Evolutionary conservation across 768 basidiomycete genomes (phyloP).

Genomic region (Termitomyces titanicus): DNA sequence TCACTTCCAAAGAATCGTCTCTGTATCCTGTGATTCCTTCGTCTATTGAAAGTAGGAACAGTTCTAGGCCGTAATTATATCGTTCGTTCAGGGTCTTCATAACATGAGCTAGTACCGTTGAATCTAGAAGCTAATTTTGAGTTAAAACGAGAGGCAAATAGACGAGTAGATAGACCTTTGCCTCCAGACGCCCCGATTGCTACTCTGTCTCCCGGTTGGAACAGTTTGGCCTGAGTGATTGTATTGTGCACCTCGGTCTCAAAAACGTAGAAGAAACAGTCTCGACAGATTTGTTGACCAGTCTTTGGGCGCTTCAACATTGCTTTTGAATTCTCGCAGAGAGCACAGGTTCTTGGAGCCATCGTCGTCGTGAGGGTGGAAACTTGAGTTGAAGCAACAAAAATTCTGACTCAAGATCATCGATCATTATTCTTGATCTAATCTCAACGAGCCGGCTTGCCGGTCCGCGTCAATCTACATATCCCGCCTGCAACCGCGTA

Average conservation of each 20-base stretch:
- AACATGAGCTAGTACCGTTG: slow-evolving; percentile 95
- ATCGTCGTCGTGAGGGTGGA: neutral
- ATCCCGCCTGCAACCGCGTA: no score
- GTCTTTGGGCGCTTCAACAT: slow-evolving; percentile 96
- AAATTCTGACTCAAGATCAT: neutral
- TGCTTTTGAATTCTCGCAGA: slow-evolving; percentile 56
- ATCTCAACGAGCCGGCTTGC: neutral
- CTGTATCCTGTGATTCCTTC: slow-evolving; percentile 98
- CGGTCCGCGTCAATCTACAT: neutral
- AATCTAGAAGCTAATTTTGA: slow-evolving; percentile 52
- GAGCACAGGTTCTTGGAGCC: slow-evolving; percentile 5
- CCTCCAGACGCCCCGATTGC: slow-evolving; percentile 99
- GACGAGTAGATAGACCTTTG: slow-evolving; percentile 62
- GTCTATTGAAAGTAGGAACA: slow-evolving; percentile 94
- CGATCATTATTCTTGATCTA: neutral
- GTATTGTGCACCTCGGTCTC: slow-evolving; percentile 99
- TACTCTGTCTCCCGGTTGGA: slow-evolving; percentile 86
- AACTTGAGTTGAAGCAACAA: no score
- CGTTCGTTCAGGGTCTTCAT: slow-evolving; percentile 95
- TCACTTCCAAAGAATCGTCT: slow-evolving; percentile 93
- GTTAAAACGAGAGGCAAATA: neutral
- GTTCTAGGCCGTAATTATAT: slow-evolving; percentile 86
- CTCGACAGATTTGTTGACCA: slow-evolving; percentile 94
- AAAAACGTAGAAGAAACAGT: slow-evolving; percentile 95
- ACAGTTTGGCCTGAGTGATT: slow-evolving; percentile 77